Conservation (phyloP, 768 basidiomycete species). For the Suillus lakei region DNA sequence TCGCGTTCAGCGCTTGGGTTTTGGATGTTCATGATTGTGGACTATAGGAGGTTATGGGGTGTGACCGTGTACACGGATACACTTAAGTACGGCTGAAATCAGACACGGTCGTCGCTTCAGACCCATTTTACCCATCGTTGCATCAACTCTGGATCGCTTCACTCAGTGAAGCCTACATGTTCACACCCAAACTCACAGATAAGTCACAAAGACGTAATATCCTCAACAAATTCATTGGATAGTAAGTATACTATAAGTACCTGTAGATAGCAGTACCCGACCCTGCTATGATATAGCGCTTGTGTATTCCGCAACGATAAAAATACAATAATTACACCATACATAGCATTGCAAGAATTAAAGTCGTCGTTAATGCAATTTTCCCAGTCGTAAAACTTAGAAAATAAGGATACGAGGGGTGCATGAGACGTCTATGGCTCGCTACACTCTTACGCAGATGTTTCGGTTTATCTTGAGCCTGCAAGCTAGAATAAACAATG, state of each 20-base stretch:
- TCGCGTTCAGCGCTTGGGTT: slow-evolving; percentile 60
- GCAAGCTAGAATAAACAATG: slow-evolving; percentile 57
- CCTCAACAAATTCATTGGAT: slow-evolving; percentile 1
- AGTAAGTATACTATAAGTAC: neutral
- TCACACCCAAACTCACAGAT: neutral
- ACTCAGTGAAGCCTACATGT: neutral
- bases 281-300: slow-evolving; percentile 4
- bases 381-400: slow-evolving; percentile 15
- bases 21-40: slow-evolving; percentile 55
- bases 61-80: neutral
- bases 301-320: neutral
- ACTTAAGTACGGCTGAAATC: neutral
- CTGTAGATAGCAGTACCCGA: neutral
- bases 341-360: neutral
- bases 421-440: neutral
- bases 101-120: neutral
- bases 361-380: neutral
- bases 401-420: slow-evolving; percentile 33
- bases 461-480: slow-evolving; percentile 49
- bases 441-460: slow-evolving; percentile 52
- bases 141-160: neutral
- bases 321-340: slow-evolving; percentile 5
- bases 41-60: slow-evolving; percentile 1
- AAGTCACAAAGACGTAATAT: slow-evolving; percentile 12
- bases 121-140: slow-evolving; percentile 3